Base-by-base conservation (phyloP, 2,329 filamentous ascomycete species). In the Aspergillus ruber region DNA sequence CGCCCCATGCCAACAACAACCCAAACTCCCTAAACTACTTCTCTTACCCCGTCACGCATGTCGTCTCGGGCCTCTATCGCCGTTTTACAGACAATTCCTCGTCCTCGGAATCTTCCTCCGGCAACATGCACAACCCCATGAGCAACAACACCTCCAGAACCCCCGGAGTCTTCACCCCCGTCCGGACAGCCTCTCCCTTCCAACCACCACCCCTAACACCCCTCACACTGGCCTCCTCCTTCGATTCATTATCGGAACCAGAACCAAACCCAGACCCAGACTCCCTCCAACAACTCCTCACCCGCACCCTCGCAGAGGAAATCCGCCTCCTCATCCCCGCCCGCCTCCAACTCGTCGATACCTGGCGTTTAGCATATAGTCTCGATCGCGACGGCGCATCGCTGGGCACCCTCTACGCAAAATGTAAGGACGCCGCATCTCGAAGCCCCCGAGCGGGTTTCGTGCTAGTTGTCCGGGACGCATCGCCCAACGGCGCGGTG, bases 381-480 rank as follows among this genome's bases (percentile, higher is more conserved):
- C 75, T 98, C 32, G 90, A 95, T 61, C 86, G 94, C 68, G 84
- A 98, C 67, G 93, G 93, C 10, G 88, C 90, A 44, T 93, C 88
- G 54, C 71, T 98, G 32, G 79, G 80, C 8, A 97, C 93, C 0
- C 72, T 98, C 25, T 98, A 97, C 64, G 80, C 89, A 57, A 83
- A 86, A 56, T 88, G 85, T 60, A 82, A 84, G 41, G 73, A 78
- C 13, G 86, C 84, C 60, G 73, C 80, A 41, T 78, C 82, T 10
- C 75, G 81, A 51, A 82, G 79, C 49, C 80, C 77, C 57, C 70
- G 90, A 49, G 88, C 88, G 15, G 91, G 90, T 5, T 98, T 94
- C 66, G 88, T 97, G 44, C 77, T 98, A 4, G 88, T 95, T 0
- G 82, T 97, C 17, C 80, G 81, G 59, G 93, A 98, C 66, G 80